Conservation (phyloP, 2,329 filamentous ascomycete genomes). For the Fusarium goolgardi region DNA sequence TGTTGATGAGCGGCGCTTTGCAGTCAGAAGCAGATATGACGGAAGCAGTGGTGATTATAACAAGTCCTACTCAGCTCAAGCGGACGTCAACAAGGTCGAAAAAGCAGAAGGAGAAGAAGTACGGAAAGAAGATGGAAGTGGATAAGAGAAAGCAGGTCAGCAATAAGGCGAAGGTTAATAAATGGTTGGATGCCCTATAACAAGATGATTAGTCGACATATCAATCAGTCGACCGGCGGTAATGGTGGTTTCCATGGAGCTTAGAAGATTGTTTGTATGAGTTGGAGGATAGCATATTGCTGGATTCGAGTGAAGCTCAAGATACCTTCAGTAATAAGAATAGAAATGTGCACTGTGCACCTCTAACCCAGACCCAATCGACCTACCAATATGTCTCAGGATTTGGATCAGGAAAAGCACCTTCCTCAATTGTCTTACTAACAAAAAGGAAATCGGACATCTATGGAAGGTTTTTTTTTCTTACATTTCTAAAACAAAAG, state of each 20-base stretch:
- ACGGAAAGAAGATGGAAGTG: slow-evolving; percentile 30
- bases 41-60: slow-evolving; percentile 21
- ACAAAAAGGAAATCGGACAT: too few species aligned
- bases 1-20: slow-evolving; percentile 36
- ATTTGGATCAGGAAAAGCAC: neutral
- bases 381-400: neutral
- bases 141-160: slow-evolving; percentile 42
- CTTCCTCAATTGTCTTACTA: neutral
- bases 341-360: neutral
- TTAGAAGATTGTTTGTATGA: neutral
- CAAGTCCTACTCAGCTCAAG: slow-evolving; percentile 5
- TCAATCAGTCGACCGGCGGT: neutral
- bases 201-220: neutral
- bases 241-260: neutral
- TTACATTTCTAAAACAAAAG: neutral
- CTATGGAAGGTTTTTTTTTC: neutral
- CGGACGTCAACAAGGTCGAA: slow-evolving; percentile 19
- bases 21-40: neutral
- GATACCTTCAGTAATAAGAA: neutral
- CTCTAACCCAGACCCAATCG: neutral
- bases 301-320: neutral
- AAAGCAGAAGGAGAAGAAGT: slow-evolving; percentile 39
- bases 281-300: neutral
- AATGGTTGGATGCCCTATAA: slow-evolving; percentile 36
- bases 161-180: slow-evolving; percentile 36